Percentiles rank a stretch among this genome's conserved stretches.
These are phyloP conservation scores for Cucumis sativus DNA, from an alignment of 306 rosid genomes.

Conservation along the genomic window DNA sequence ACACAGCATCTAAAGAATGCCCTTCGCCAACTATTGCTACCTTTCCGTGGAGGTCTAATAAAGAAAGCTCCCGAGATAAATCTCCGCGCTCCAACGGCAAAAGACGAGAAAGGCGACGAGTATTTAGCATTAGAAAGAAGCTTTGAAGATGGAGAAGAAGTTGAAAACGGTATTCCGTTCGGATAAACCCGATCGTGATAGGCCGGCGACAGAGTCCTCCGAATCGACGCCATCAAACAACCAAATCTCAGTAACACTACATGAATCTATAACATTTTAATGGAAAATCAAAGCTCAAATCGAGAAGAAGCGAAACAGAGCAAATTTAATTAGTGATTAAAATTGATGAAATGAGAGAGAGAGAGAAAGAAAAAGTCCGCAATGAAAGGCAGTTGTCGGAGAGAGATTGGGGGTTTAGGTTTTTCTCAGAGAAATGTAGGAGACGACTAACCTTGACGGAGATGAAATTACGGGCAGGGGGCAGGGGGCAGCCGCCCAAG, in stretches of 20 bases:
- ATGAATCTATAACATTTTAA: constrained; percentile 2
- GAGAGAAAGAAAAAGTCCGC: not conserved
- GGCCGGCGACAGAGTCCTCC: constrained; percentile 82
- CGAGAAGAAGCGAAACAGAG: not conserved
- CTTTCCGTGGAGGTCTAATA: constrained; percentile 38
- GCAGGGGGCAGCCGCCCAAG: constrained; percentile 13
- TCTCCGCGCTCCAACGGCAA: constrained; percentile 23
- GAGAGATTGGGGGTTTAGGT: constrained; percentile 11
- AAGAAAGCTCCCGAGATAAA: constrained; percentile 25
- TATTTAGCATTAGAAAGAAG: constrained; percentile 31
- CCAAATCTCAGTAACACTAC: not conserved
- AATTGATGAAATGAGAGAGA: not conserved
- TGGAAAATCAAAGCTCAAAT: not conserved
- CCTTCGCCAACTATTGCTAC: constrained; percentile 35
- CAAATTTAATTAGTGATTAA: not conserved
- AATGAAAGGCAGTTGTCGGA: not conserved
- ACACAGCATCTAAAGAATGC: constrained; percentile 37
- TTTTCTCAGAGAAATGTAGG: not conserved
- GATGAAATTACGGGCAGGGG: constrained; percentile 3
- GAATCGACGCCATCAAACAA: constrained; percentile 65
- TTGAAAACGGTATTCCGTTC: constrained; percentile 41
- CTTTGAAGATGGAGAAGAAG: constrained; percentile 57
- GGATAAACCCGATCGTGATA: constrained; percentile 42
- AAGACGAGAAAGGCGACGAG: constrained; percentile 32
- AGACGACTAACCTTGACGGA: not conserved